phyloP scores from a whole-genome alignment of 1,139 yeast species.

The Protomyces macrosporus region DNA sequence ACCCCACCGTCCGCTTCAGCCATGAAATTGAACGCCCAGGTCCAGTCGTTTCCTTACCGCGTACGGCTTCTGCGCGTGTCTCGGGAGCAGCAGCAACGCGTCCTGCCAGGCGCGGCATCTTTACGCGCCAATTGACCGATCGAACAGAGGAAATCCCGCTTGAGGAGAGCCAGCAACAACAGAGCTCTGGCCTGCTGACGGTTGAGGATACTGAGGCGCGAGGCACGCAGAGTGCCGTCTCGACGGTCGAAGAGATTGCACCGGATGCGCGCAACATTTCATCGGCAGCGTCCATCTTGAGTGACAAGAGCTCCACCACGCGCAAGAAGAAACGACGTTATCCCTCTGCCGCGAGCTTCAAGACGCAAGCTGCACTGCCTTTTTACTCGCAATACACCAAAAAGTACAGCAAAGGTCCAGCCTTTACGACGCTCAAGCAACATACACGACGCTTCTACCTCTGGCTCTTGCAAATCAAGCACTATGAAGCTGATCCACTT shows the following conservation, averaged over 20 bases:
- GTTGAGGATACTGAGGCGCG: neutral
- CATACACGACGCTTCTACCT: slow-evolving; percentile 27
- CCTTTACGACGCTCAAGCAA: slow-evolving; percentile 34
- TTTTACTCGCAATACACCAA: neutral
- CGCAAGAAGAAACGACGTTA: neutral
- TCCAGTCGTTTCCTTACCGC: neutral
- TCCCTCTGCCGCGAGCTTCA: neutral
- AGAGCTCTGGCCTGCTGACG: neutral
- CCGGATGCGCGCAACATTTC: neutral
- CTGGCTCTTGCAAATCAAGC: slow-evolving; percentile 25
- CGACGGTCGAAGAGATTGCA: neutral
- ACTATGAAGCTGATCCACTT: slow-evolving; percentile 32
- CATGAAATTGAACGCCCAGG: neutral
- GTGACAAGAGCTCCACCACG: neutral
- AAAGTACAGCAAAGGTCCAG: slow-evolving; percentile 25
- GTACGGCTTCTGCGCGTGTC: neutral
- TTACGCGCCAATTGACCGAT: neutral
- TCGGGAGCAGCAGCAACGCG: neutral
- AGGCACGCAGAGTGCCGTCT: neutral
- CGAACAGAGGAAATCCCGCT: neutral
- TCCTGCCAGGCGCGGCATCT: neutral
- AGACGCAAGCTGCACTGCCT: neutral
- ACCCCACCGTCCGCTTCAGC: neutral
- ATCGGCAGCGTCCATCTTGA: neutral
- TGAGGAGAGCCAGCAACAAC: neutral